These are phyloP conservation scores for Aspergillus tamarii DNA, from an alignment of 2,329 filamentous ascomycete species.

Conservation along the genomic window DNA sequence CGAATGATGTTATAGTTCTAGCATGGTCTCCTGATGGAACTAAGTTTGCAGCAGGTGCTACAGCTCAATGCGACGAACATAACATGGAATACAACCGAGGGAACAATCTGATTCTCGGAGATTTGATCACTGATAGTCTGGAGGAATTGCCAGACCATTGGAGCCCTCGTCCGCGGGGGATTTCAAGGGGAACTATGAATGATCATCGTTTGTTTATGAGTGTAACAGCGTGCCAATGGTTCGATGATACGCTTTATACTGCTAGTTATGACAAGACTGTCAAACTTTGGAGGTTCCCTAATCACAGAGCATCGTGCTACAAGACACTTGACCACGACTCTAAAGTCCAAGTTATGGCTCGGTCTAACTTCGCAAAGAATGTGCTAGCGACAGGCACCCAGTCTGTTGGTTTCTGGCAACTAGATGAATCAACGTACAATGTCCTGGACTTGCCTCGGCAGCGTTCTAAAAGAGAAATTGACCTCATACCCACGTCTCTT, in stretches of 20 bases:
- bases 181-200: slow-evolving; percentile 49
- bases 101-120: slow-evolving; percentile 60
- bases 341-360: slow-evolving; percentile 56
- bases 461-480: slow-evolving; percentile 33
- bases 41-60: slow-evolving; percentile 60
- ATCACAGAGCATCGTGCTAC: slow-evolving; percentile 32
- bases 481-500: slow-evolving; percentile 50
- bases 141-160: slow-evolving; percentile 60
- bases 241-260: slow-evolving; percentile 53
- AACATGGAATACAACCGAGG: slow-evolving; percentile 64
- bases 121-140: slow-evolving; percentile 45
- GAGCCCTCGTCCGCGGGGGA: slow-evolving; percentile 43
- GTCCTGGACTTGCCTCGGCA: slow-evolving; percentile 29
- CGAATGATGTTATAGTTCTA: slow-evolving; percentile 59
- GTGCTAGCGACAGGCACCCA: slow-evolving; percentile 54
- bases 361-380: slow-evolving; percentile 42
- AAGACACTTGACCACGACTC: slow-evolving; percentile 49
- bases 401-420: slow-evolving; percentile 42
- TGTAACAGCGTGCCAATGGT: slow-evolving; percentile 59
- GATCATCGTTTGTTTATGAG: slow-evolving; percentile 60
- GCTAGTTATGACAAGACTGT: slow-evolving; percentile 60
- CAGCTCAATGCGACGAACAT: slow-evolving; percentile 57
- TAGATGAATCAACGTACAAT: slow-evolving; percentile 26
- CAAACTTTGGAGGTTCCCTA: slow-evolving; percentile 58
- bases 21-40: slow-evolving; percentile 60